These are phyloP conservation scores for Aspergillus glaucus DNA, from an alignment of 2,329 filamentous ascomycete species.

Conservation along the genomic window DNA sequence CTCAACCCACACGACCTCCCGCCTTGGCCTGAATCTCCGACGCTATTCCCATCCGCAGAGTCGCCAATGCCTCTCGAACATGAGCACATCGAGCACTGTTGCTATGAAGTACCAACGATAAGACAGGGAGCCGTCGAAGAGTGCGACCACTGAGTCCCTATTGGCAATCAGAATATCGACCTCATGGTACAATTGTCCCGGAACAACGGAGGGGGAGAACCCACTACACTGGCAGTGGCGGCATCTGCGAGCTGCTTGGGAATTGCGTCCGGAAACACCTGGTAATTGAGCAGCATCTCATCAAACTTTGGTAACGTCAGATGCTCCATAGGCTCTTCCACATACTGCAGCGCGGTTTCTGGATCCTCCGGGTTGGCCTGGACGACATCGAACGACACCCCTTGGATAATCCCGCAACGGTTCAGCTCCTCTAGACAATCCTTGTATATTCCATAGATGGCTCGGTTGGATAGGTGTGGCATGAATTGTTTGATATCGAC, in stretches of 20 bases:
- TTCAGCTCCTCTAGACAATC: conserved; percentile 43
- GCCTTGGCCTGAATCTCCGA: conserved; percentile 24
- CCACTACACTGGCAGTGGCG: conserved; percentile 22
- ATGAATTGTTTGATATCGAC: conserved; percentile 44
- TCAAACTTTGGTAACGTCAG: conserved; percentile 20
- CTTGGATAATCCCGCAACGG: conserved; percentile 29
- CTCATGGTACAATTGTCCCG: not conserved
- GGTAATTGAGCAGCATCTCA: conserved; percentile 25
- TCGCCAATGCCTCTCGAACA: conserved; percentile 33
- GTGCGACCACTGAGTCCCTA: conserved; percentile 38
- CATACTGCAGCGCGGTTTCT: conserved; percentile 23
- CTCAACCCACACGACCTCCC: conserved; percentile 1
- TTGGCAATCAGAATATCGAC: conserved; percentile 5
- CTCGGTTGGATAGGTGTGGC: conserved; percentile 31
- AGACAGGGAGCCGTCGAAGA: conserved; percentile 35
- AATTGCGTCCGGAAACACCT: conserved; percentile 20
- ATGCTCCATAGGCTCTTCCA: conserved; percentile 13
- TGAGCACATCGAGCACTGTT: conserved; percentile 23
- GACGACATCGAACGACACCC: conserved; percentile 20
- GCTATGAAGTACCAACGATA: conserved; percentile 37
- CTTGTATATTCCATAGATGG: conserved; percentile 45
- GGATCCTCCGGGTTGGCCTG: conserved; percentile 17
- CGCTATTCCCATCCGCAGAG: conserved; percentile 29
- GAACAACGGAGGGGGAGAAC: conserved; percentile 8
- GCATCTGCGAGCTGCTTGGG: conserved; percentile 24